Base-by-base conservation (phyloP, 1,284 basidiomycete species). In the Vanrija sp. region DNA sequence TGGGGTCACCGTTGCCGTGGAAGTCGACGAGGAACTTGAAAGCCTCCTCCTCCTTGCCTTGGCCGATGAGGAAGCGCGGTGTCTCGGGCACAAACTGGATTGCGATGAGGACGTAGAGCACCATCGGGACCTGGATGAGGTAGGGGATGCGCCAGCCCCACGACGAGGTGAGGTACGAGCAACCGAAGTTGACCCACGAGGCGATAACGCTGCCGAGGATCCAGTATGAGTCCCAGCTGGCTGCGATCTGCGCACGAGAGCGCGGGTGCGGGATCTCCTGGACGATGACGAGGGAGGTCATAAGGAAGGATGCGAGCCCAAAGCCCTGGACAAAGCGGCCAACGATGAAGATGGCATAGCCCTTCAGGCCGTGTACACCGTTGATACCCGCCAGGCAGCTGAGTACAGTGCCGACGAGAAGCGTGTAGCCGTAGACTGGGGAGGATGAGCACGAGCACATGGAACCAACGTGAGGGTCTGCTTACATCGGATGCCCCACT, bases 1-100 rank as follows among this genome's bases (percentile, higher is more conserved):
- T 74, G 39, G 71, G 75, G 68, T 91, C 79, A 23, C 89, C 89
- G 40, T 80, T 77, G 47, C 88, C 89, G 67, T 91, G 89, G 23
- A 90, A 82, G 65, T 89, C 85, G 23, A 88, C 86, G 38, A 92
- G 80, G 62, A 91, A 84, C 60, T 85, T 77, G 29, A 90, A 80
- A 0, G 89, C 89, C 62, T 90, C 88, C 0, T 80, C 81, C 45
- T 87, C 83, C 6, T 65, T 58, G 21, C 69, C 71, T 52, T 76
- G 66, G 53, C 61, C 57, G 45, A 73, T 57, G 29, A 77, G 63
- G 65, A 72, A 77, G 38, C 75, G 67, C 8, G 75, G 75, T 0
- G 72, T 76, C 58, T 78, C 76, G 23, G 76, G 76, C 9, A 77
- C 72, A 57, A 78, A 77, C 60, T 77, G 75, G 6, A 76, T 72